Evolutionary conservation across 169 alveolate species (phyloP).

Genomic region (Plasmodium yoelii): DNA sequence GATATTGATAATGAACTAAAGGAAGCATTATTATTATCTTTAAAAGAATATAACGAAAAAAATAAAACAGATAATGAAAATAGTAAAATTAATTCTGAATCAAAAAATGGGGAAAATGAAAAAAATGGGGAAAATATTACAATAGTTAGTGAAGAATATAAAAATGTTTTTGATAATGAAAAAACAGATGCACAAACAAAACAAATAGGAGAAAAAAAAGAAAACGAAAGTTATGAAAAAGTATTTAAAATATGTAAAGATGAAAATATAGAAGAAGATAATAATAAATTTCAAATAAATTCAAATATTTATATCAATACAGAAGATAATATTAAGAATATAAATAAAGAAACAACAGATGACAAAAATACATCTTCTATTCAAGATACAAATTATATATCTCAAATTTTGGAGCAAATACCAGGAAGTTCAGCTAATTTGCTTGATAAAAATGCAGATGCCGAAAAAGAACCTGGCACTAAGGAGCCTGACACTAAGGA

Average conservation of each 20-base stretch:
- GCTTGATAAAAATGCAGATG: neutral
- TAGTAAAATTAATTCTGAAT: neutral
- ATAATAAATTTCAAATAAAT: slow-evolving; percentile 8
- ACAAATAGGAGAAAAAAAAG: slow-evolving; percentile 38
- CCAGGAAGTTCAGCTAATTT: neutral
- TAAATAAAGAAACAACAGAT: neutral
- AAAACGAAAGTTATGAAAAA: slow-evolving; percentile 71
- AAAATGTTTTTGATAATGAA: slow-evolving; percentile 38
- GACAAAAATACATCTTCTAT: neutral
- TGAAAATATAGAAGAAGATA: slow-evolving; percentile 15
- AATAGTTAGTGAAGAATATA: slow-evolving; percentile 44
- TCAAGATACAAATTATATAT: slow-evolving; percentile 57
- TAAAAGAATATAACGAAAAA: slow-evolving; percentile 48
- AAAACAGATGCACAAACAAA: neutral
- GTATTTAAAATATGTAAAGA: slow-evolving; percentile 59
- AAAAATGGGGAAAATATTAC: slow-evolving; percentile 35
- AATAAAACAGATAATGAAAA: slow-evolving; percentile 1
- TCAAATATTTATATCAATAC: slow-evolving; percentile 9
- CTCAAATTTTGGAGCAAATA: slow-evolving; percentile 23
- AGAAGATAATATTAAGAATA: neutral
- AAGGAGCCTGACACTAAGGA: no score
- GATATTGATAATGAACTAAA: slow-evolving; percentile 66
- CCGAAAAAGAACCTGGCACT: neutral
- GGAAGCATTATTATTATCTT: slow-evolving; percentile 51
- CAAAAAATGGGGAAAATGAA: neutral